These are phyloP conservation scores for Backusella circina DNA, from an alignment of 192 early-diverging fungal genomes.

Conservation along the genomic window DNA sequence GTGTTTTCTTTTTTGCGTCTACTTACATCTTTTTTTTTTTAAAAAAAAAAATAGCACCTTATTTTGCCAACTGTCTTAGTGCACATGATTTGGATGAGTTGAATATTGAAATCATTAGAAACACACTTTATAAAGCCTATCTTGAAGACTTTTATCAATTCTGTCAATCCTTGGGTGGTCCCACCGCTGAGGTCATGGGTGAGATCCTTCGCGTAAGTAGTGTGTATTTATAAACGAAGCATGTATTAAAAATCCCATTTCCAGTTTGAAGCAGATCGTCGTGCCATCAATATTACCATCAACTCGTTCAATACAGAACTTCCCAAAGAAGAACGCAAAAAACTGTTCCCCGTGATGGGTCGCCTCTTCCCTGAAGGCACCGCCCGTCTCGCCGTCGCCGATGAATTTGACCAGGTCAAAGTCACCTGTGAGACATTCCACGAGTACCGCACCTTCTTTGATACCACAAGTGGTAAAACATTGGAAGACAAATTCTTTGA, in stretches of 20 bases:
- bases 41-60: conserved; percentile 81
- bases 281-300: conserved; percentile 98
- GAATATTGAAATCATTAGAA: conserved; percentile 99
- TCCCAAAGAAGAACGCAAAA: conserved; percentile 92
- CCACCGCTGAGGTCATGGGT: conserved; percentile 90
- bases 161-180: conserved; percentile 75
- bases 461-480: conserved; percentile 54
- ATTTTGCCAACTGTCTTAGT: conserved; percentile 95
- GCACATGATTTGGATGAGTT: conserved; percentile 98
- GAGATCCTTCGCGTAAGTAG: conserved; percentile 78
- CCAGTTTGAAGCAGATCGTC: conserved; percentile 97
- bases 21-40: not conserved
- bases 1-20: not conserved
- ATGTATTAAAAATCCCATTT: not conserved
- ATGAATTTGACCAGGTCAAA: conserved; percentile 96
- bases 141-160: conserved; percentile 97
- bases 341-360: conserved; percentile 90
- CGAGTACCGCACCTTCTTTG: conserved; percentile 89
- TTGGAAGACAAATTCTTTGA: conserved; percentile 96
- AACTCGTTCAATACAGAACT: conserved; percentile 99
- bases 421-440: conserved; percentile 74
- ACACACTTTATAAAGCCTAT: conserved; percentile 98
- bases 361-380: conserved; percentile 92
- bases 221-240: not conserved
- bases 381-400: conserved; percentile 74